A percentile compares a stretch with the other conserved stretches of the same genome.
These are phyloP conservation scores for Blepharisma japonicum DNA, from an alignment of 73 alveolate species.

Conservation along the genomic window DNA sequence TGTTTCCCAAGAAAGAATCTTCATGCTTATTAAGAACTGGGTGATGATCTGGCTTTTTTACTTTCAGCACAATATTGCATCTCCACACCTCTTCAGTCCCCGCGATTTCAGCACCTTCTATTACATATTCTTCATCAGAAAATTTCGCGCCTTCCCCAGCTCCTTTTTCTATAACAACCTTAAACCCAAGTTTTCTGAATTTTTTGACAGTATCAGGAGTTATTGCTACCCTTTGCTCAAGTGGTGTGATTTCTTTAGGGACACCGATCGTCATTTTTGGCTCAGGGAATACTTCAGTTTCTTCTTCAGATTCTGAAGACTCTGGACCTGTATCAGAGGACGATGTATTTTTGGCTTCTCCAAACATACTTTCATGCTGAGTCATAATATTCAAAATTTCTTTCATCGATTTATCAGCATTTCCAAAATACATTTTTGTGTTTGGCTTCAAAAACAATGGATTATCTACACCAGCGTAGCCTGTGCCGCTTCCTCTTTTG, in stretches of 20 bases:
- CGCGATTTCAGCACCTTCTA: constrained; percentile 41
- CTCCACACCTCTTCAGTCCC: background rate
- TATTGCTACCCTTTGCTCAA: constrained; percentile 31
- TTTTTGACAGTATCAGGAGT: constrained; percentile 31
- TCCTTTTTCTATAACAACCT: constrained; percentile 43
- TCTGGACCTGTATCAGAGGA: constrained; percentile 19
- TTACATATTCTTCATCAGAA: constrained; percentile 44
- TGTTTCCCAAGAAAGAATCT: background rate
- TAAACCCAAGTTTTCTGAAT: constrained; percentile 28
- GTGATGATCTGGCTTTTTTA: constrained; percentile 30
- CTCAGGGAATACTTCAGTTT: background rate
- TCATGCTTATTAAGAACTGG: no score
- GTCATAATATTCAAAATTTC: constrained; percentile 24
- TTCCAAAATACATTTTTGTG: constrained; percentile 53
- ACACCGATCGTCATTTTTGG: constrained; percentile 29
- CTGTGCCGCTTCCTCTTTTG: constrained; percentile 55
- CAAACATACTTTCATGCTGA: background rate
- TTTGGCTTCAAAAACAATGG: constrained; percentile 59
- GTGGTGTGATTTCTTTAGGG: constrained; percentile 31
- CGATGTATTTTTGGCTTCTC: background rate
- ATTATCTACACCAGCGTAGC: constrained; percentile 57
- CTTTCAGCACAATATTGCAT: constrained; percentile 35
- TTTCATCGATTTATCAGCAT: constrained; percentile 37
- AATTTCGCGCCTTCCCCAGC: constrained; percentile 52
- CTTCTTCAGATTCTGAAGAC: background rate